A percentile compares a stretch with the other conserved stretches of the same genome.
These are phyloP conservation scores for Curvularia sp. DNA, from an alignment of 2,329 filamentous ascomycete genomes.

Conservation along the genomic window DNA sequence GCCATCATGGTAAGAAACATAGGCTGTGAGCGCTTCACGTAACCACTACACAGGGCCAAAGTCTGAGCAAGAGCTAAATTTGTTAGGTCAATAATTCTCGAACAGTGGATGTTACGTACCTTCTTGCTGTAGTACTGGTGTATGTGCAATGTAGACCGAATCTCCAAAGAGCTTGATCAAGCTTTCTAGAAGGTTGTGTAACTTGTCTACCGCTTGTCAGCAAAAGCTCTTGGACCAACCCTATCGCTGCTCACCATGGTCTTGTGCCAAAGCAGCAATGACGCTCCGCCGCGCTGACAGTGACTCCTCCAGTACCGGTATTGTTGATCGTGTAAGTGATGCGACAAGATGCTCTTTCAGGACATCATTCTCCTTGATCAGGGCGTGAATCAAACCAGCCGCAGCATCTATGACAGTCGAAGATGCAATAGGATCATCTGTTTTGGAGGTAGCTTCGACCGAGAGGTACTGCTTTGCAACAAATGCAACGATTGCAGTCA, in stretches of 20 bases:
- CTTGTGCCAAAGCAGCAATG: constrained; percentile 51
- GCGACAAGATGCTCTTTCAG: constrained; percentile 42
- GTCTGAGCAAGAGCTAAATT: constrained; percentile 75
- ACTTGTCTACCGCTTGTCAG: constrained; percentile 47
- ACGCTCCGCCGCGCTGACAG: constrained; percentile 44
- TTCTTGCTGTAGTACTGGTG: constrained; percentile 86
- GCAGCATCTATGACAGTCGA: constrained; percentile 34
- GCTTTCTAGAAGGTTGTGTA: constrained; percentile 69
- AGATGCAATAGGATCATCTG: constrained; percentile 20
- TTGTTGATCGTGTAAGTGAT: constrained; percentile 51
- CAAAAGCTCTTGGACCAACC: background rate
- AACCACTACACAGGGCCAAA: constrained; percentile 77
- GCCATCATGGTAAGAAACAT: constrained; percentile 72
- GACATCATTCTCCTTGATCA: constrained; percentile 38
- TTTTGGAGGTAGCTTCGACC: constrained; percentile 15
- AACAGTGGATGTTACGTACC: constrained; percentile 56
- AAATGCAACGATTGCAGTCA: constrained; percentile 45
- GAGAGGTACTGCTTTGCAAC: constrained; percentile 34
- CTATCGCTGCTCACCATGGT: constrained; percentile 48
- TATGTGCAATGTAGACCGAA: constrained; percentile 83
- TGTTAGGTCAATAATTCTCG: constrained; percentile 25
- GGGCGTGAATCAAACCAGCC: constrained; percentile 30
- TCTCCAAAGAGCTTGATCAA: constrained; percentile 80
- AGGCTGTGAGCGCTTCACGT: constrained; percentile 70
- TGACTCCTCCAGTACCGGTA: constrained; percentile 39